phyloP scores from a whole-genome alignment of 2,329 filamentous ascomycete species.

The Neonectria punicea region DNA sequence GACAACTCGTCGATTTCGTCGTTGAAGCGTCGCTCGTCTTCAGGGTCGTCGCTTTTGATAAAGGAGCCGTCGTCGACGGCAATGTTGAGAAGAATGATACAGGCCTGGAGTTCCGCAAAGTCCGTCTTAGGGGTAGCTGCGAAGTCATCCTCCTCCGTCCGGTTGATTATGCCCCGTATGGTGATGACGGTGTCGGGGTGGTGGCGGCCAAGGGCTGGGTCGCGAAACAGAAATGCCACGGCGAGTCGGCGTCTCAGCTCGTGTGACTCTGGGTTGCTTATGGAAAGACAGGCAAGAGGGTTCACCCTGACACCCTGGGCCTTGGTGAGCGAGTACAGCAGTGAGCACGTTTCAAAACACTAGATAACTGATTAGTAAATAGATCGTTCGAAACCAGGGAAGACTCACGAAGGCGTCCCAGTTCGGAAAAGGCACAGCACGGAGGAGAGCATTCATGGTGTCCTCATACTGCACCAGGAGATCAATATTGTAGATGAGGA shows the following conservation, averaged over 20 bases:
- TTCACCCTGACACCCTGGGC: constrained; percentile 65
- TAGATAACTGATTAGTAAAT: constrained; percentile 39
- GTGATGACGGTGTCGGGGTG: constrained; percentile 55
- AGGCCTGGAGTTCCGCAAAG: constrained; percentile 74
- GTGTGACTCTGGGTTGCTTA: constrained; percentile 59
- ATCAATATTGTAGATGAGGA: constrained; percentile 57
- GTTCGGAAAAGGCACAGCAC: constrained; percentile 49
- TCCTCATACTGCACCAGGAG: constrained; percentile 54
- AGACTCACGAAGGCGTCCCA: constrained; percentile 58
- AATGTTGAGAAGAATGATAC: constrained; percentile 76
- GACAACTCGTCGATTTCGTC: constrained; percentile 74
- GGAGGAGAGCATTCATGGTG: constrained; percentile 56
- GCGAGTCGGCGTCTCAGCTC: constrained; percentile 75
- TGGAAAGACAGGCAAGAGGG: constrained; percentile 68
- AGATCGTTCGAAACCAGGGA: not conserved
- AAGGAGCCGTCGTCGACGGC: constrained; percentile 72
- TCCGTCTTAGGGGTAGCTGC: constrained; percentile 66
- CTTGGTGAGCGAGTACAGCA: constrained; percentile 57
- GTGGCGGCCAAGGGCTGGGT: constrained; percentile 54
- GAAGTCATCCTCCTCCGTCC: constrained; percentile 62
- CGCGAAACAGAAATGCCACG: constrained; percentile 68
- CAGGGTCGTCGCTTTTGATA: constrained; percentile 39
- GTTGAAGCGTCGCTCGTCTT: constrained; percentile 69
- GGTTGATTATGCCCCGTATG: constrained; percentile 56
- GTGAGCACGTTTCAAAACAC: constrained; percentile 62